Evolutionary conservation across 2,329 filamentous ascomycete species (phyloP).

Genomic region (Chaetomiaceae sp.): DNA sequence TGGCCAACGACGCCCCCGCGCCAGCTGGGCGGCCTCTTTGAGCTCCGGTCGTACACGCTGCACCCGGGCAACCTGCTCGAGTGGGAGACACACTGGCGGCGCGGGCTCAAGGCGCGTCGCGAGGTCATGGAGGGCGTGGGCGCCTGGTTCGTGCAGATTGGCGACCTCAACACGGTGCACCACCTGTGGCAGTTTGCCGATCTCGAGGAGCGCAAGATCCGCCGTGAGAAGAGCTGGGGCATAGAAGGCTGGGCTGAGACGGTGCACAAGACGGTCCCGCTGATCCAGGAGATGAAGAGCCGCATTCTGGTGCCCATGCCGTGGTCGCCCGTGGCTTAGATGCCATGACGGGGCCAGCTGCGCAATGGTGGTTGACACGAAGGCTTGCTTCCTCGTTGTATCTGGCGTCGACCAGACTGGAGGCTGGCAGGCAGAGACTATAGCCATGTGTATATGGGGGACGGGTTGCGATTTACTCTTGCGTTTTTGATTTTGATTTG

Average conservation of each 20-base stretch:
- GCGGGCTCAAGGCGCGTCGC: constrained; percentile 80
- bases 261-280: constrained; percentile 94
- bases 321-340: constrained; percentile 83
- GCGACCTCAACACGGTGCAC: constrained; percentile 94
- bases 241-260: constrained; percentile 95
- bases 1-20: constrained; percentile 94
- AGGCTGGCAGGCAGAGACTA: neutral
- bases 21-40: constrained; percentile 85
- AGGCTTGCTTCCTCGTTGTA: neutral
- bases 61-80: constrained; percentile 94
- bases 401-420: neutral
- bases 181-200: constrained; percentile 99
- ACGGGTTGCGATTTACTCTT: neutral
- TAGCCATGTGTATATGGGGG: constrained; percentile 9
- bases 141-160: constrained; percentile 98
- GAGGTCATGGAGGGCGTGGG: constrained; percentile 99
- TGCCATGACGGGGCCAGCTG: no score
- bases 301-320: constrained; percentile 89
- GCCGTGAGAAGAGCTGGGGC: constrained; percentile 91
- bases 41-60: constrained; percentile 92
- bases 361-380: neutral
- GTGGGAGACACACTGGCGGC: constrained; percentile 98
- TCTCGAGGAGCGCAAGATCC: constrained; percentile 83
- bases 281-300: constrained; percentile 96
- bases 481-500: neutral